Percentiles rank a stretch among this genome's conserved stretches.
These are phyloP conservation scores for Dittrichia graveolens DNA, from an alignment of 129 eudicot genomes.

Conservation along the genomic window DNA sequence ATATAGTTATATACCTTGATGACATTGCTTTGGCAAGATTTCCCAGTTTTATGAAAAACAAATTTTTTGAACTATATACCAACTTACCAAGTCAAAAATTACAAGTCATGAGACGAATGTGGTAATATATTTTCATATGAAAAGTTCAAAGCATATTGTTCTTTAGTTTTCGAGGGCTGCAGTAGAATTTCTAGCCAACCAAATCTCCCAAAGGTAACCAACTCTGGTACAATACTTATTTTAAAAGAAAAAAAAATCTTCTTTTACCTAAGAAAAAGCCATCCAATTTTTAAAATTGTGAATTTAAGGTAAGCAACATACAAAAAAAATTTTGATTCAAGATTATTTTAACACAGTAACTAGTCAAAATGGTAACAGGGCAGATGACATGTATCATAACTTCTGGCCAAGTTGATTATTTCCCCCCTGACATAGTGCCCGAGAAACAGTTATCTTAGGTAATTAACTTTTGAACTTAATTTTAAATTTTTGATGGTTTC, in stretches of 20 bases:
- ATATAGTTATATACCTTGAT: too few relatives aligned
- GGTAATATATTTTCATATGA: background rate
- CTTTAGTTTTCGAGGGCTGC: slow-evolving; percentile 1
- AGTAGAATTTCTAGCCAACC: background rate
- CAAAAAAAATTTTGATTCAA: background rate
- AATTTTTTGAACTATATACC: too few relatives aligned
- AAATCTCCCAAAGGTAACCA: too few relatives aligned
- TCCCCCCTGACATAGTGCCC: background rate
- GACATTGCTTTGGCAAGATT: too few relatives aligned
- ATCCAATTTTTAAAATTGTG: too few relatives aligned
- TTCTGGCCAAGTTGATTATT: background rate
- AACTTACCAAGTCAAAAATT: background rate
- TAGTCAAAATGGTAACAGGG: slow-evolving; percentile 1
- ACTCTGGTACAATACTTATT: too few relatives aligned
- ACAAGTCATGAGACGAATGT: background rate
- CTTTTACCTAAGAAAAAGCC: too few relatives aligned
- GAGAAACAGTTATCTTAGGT: background rate
- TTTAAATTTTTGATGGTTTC: background rate
- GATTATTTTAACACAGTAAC: background rate
- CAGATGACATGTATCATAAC: slow-evolving; percentile 17
- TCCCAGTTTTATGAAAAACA: too few relatives aligned
- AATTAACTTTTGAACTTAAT: background rate
- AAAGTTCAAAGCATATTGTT: background rate
- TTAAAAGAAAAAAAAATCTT: too few relatives aligned
- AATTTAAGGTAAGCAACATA: too few relatives aligned